phyloP scores from a whole-genome alignment of 805 yeast genomes.

The Wickerhamomyces ciferrii region DNA sequence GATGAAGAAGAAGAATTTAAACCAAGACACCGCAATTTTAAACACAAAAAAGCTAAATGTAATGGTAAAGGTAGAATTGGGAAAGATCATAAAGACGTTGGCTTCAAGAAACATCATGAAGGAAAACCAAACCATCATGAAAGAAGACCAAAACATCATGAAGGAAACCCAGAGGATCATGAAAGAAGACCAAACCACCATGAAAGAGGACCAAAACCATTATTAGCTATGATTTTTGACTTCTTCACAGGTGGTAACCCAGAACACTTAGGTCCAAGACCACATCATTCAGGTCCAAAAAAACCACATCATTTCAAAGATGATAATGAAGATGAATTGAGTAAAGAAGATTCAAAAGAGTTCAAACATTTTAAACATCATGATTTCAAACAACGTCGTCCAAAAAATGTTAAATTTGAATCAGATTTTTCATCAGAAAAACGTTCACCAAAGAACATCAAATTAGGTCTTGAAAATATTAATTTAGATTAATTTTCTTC shows the following conservation, averaged over 20 bases:
- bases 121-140: not conserved
- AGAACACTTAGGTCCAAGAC: not conserved
- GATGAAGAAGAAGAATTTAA: not conserved
- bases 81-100: not conserved
- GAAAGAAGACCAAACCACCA: not conserved
- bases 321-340: not conserved
- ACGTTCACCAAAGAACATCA: not conserved
- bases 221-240: not conserved
- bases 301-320: not conserved
- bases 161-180: not conserved
- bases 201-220: not conserved
- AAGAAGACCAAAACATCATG: too few relatives aligned
- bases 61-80: not conserved
- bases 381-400: not conserved
- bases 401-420: not conserved
- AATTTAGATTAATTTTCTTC: too few relatives aligned
- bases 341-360: not conserved
- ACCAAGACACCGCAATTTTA: not conserved
- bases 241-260: not conserved
- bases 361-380: not conserved
- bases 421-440: not conserved
- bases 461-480: not conserved
- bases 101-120: not conserved
- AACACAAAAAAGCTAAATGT: not conserved
- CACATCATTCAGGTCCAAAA: not conserved